Conservation (phyloP, 1,284 basidiomycete genomes). For the Cutaneotrichosporon cavernicola region DNA sequence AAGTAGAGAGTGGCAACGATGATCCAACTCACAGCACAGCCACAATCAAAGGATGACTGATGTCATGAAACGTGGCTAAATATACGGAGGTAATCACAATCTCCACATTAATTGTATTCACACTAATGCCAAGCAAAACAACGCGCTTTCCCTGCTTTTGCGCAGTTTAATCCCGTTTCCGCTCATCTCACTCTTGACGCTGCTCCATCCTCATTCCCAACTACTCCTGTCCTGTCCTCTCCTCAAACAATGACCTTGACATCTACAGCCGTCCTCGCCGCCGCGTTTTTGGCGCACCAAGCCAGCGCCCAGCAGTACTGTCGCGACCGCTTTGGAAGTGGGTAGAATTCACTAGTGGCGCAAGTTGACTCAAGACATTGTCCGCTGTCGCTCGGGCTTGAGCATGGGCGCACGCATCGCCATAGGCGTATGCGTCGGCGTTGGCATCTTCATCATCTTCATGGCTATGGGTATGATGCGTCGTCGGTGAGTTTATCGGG, state of each 20-base stretch:
- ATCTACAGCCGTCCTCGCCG: conserved; percentile 1
- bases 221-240: too few relatives aligned
- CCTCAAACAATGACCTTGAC: conserved; percentile 5
- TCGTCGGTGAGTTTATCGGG: conserved; percentile 38
- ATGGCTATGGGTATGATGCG: conserved; percentile 35
- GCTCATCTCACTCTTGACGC: neutral
- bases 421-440: conserved; percentile 48
- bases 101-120: too few relatives aligned
- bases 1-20: too few relatives aligned
- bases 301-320: neutral
- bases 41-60: too few relatives aligned
- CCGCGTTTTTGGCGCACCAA: neutral
- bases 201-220: neutral
- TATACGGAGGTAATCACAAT: too few relatives aligned
- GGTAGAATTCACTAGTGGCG: neutral
- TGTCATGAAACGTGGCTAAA: too few relatives aligned
- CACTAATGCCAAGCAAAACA: too few relatives aligned
- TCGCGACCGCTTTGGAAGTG: neutral
- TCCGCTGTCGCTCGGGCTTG: conserved; percentile 31
- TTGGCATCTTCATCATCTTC: conserved; percentile 38
- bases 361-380: neutral
- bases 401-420: conserved; percentile 44
- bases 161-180: too few relatives aligned
- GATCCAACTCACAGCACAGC: too few relatives aligned
- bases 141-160: too few relatives aligned